Conservation (phyloP, 352 stramenopile genomes). For the Peronosclerospora sorghi region DNA sequence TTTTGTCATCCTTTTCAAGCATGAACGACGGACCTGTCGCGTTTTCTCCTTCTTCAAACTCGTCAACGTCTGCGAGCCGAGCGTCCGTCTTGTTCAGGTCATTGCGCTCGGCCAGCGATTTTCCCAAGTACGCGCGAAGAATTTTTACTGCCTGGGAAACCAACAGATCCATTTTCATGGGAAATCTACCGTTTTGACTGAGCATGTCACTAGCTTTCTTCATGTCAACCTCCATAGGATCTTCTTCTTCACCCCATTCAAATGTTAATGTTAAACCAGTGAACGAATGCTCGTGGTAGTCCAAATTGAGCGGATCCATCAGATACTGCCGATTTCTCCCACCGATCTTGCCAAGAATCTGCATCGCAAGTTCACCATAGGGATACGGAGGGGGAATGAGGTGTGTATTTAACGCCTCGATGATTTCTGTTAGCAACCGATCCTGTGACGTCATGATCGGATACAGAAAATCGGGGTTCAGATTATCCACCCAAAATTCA, state of each 20-base stretch:
- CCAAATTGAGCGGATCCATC: constrained; percentile 69
- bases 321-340: constrained; percentile 86
- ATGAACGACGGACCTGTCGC: constrained; percentile 28
- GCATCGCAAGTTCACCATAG: constrained; percentile 92
- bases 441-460: constrained; percentile 88
- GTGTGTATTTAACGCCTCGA: constrained; percentile 92
- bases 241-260: constrained; percentile 24
- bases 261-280: constrained; percentile 43
- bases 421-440: constrained; percentile 88
- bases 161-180: constrained; percentile 53
- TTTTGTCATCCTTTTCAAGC: constrained; percentile 82
- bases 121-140: constrained; percentile 51
- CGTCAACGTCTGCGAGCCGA: constrained; percentile 44
- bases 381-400: constrained; percentile 94
- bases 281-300: constrained; percentile 36
- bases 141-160: constrained; percentile 33
- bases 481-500: constrained; percentile 98
- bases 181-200: constrained; percentile 9
- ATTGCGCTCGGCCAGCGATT: constrained; percentile 37
- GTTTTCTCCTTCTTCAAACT: constrained; percentile 50
- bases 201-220: constrained; percentile 2
- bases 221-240: constrained; percentile 16
- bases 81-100: constrained; percentile 48
- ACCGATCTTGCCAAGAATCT: constrained; percentile 96
- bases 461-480: constrained; percentile 96